Conservation (phyloP, 129 eudicot species). For the Oenanthe sinensis region DNA sequence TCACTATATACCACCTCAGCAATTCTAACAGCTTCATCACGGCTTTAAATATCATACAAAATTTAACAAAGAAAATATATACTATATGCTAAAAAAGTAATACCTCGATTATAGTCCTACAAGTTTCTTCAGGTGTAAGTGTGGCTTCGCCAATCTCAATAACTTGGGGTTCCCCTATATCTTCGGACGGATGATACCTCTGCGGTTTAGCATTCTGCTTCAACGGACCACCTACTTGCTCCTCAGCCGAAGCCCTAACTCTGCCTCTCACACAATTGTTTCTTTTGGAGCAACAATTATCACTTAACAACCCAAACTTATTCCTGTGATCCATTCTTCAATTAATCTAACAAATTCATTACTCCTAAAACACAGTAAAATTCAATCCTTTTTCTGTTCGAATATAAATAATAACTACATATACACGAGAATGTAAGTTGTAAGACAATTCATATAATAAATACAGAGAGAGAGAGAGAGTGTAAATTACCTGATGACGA, state of each 20-base stretch:
- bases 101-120: slow-evolving; percentile 92
- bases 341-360: slow-evolving; percentile 7
- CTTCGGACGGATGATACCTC: slow-evolving; percentile 91
- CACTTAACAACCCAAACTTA: slow-evolving; percentile 24
- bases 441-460: neutral
- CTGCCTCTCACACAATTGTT: slow-evolving; percentile 23
- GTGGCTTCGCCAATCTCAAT: slow-evolving; percentile 54
- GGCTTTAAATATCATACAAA: neutral
- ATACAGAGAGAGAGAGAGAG: neutral
- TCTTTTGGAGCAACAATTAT: slow-evolving; percentile 23
- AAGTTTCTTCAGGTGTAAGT: slow-evolving; percentile 75
- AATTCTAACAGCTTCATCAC: neutral
- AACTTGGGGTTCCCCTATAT: slow-evolving; percentile 50
- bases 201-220: slow-evolving; percentile 68
- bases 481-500: slow-evolving; percentile 31
- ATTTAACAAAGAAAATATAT: neutral
- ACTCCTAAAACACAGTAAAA: neutral
- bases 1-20: neutral
- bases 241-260: slow-evolving; percentile 55
- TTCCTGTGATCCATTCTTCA: slow-evolving; percentile 35
- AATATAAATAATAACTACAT: neutral
- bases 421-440: neutral
- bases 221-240: slow-evolving; percentile 47
- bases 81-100: neutral
- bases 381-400: neutral